Base-by-base conservation (phyloP, 768 basidiomycete species). In the Fibroporia radiculosa region DNA sequence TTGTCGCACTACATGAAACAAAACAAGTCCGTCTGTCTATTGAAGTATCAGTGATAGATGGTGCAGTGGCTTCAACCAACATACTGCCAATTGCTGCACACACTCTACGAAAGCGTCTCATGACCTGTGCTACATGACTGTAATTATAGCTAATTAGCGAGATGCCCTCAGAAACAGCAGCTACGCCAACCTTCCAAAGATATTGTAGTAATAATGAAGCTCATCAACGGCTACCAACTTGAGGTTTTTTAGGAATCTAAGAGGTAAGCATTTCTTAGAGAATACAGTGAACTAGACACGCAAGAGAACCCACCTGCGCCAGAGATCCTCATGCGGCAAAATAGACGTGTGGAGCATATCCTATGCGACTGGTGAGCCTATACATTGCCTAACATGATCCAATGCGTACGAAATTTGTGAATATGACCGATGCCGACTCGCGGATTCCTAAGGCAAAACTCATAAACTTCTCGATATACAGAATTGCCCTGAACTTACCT, bases 1-100 rank as follows among this genome's bases (percentile, higher is more conserved):
- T 82, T 0, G 91, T 95, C 27, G 91, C 91, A 49, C 86, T 91
- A 57, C 91, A 93, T 11, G 89, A 91, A 5, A 93, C 76, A 56
- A 88, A 91, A 14, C 67, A 73, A 2, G 73, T 57, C 0, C 64
- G 66, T 38, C 63, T 62, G 55, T 89, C 87, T 85, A 44, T 23
- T n/a, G 19, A 25, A n/a, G 16, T 19, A 6, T 19, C 40, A 46
- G 24, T 8, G 6, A 11, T 13, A 26, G 10, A 42, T 18, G n/a
- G n/a, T 5, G 34, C 27, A 23, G 6, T n/a, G 37, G 14, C 42
- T 22, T 44, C 35, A 13, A 31, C 4, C 13, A 13, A 65, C 81
- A 45, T 51, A 89, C 84, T 89, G 52, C 91, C 84, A 36, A 92
- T 70, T 1, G 84, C 82, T 38, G 74, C 73, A 54, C 84, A 86